Base-by-base conservation (phyloP, 192 early-diverging fungal genomes). In the Obelidium mucronatum region DNA sequence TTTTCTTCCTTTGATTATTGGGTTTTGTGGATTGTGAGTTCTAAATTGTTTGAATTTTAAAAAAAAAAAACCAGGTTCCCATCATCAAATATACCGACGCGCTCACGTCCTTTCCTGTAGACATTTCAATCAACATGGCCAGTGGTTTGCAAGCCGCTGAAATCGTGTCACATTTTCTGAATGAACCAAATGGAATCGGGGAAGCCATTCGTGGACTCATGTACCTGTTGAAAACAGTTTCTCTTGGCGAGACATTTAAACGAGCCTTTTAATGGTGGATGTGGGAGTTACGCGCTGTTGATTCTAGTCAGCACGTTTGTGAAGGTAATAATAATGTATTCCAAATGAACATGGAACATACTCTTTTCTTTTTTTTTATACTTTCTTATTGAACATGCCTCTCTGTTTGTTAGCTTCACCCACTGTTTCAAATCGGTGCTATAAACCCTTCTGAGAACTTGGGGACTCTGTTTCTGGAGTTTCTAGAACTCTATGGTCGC, bases 401-500 rank as follows among this genome's bases (percentile, higher is more conserved):
- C n/a, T n/a, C n/a, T n/a, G n/a, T n/a, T n/a, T n/a, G n/a, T n/a
- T n/a, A n/a, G n/a, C n/a, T 92, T 81, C 97, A 98, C 75, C 95
- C 96, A 5, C 80, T 85, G 19, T 72, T 98, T 0, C 89, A 88
- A 67, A 81, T 82, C 13, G 87, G 90, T 19, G 80, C 79, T 11
- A 87, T 96, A 24, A 83, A 88, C 24, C 77, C 92, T 0, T 26
- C 76, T 36, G 79, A 91, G 8, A 98, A 97, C 80, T 74, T 98
- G 26, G 97, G 95, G 28, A 86, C 94, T 3, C 78, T 98, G n/a
- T 69, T 98, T 34, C 83, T 96, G 11, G 97, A 98, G 77, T 94
- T 97, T 52, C 91, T 98, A 56, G 95, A 98, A 75, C 85, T 96
- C 3, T 98, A 96, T 74, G 97, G 97, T 17, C 82, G 83, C 34